Base-by-base conservation (phyloP, 352 stramenopile genomes). In the Pythium rishiriense region DNA sequence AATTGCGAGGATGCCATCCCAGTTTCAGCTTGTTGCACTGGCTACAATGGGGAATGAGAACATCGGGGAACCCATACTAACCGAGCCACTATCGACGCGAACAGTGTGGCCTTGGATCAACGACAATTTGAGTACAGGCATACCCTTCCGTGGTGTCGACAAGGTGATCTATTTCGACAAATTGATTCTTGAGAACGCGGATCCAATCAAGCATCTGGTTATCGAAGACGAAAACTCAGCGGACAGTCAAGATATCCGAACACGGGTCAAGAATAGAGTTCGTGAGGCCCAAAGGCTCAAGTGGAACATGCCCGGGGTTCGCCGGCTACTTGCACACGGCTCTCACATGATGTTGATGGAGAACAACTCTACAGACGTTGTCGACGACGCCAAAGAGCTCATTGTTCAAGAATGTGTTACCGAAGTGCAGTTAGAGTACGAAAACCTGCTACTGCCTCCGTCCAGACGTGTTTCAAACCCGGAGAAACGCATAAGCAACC, bases 271-370 rank as follows among this genome's bases (percentile, higher is more conserved):
- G 7, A 59, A 75, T 1, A 72, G 78, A 14, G 58, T 93, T 28
- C 75, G 79, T 1, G 60, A 89, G 39, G 65, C 78, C 25, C 85
- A 87, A 28, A 72, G 84, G n/a, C 42, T 80, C 5, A 46, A 62
- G 4, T 93, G 84, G 84, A 90, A 75, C 39, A 58, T 75, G 15
- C 82, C 84, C 31, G 79, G 75, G 7, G 62, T 84, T 11, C 73
- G 72, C 8, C 64, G 87, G 35, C 52, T 74, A 15, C 68, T 91
- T 7, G 70, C 72, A 3, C 73, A 75, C 21, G 77, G 81, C 0
- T 73, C 75, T 0, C 75, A 88, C 21, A 22, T 91, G 1, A 71
- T 90, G 21, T 33, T 90, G 15, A 70, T 53, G 5, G 85, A 78
- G 31, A 25, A 43, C 4, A 33, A 41, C 31, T 10, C 19, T 6